Base-by-base conservation (phyloP, 768 basidiomycete genomes). In the Serendipita sp. region DNA sequence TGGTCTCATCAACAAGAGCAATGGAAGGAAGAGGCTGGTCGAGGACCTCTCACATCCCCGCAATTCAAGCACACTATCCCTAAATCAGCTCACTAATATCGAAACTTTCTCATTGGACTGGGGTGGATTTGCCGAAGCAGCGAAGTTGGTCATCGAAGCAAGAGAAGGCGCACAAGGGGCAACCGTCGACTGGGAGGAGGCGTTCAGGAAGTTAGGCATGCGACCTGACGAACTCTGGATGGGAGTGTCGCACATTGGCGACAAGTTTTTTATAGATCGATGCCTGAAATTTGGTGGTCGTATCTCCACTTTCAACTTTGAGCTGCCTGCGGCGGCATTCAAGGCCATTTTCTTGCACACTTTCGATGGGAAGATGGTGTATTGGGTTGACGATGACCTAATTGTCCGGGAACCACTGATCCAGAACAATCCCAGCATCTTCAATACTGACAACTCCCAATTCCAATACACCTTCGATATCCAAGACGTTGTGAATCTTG, bases 81-180 rank as follows among this genome's bases (percentile, higher is more conserved):
- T 45, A 13, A 45, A 45, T 18, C 15, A 13, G 15, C 44, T 13
- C 15, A 45, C 44, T 18, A 18, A 45, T 18, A 45, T 45, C 44
- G 13, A 13, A 13, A 18, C 13, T 13, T 45, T 13, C 44, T 13
- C 44, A 13, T 13, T 45, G 15, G 18, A 45, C 44, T 45, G 44
- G 44, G 44, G 44, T 18, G 44, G 44, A 45, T 18, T 45, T 13
- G 15, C 18, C 2, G 44, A 45, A 45, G 18, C 44, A 13, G 18
- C 44, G 18, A 23, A n/a, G 16, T 63, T 71, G 70, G 63, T 73
- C 10, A 64, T 68, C 0, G 36, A 37, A 2, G 69, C 69, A 3
- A 68, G 70, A 0, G 60, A 52, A 0, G 72, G 70, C 2, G 65
- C 71, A 0, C 64, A 72, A 55, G 73, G 68, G 1, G 68, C 67